Evolutionary conservation across 495 filamentous ascomycete genomes (phyloP), one percentile per base, ranked within the genome.

Genomic region (Sordaria brevicollis): DNA sequence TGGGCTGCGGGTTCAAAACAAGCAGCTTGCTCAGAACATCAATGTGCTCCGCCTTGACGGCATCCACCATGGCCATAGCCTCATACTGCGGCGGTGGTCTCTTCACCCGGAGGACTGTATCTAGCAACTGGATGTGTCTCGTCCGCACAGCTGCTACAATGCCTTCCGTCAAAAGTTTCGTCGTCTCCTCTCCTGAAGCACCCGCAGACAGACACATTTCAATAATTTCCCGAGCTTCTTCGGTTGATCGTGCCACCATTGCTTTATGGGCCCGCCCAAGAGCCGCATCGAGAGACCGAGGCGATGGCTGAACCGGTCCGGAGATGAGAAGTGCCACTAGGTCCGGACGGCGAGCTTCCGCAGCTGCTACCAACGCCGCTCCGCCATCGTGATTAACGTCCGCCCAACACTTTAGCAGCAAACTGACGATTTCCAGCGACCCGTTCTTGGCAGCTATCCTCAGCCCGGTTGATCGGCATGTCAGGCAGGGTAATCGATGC

Each of bases 331-430:
- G 41, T 6, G 70, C 69, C 11, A 79, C 77, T 9, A 77, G 35
- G 39, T 77, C 77, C 0, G 74, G 72, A 10, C 75, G 71, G 5
- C 57, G 67, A 3, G 70, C 66, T 29, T 77, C 75, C 8, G 77
- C 77, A 6, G 75, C 77, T n/a, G 65, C 54, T 15, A 74, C 43
- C 33, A 79, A 65, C 2, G 77, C 75, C 9, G 67, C 39, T 11
- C 70, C 77, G 37, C 72, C 65, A 2, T 75, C 68, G 35, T 79
- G 74, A 35, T 79, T 79, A 49, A 79, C 71, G 49, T 79, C 77
- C 13, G 71, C 77, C 72, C 77, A 76, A 33, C 71, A 70, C 6
- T 72, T 70, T 13, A 79, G 70, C 2, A 79, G 68, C 2, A 77
- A 62, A 19, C 57, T 57, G 0, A 73, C 67, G 5, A 75, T 65